A percentile compares a stretch with the other conserved stretches of the same genome.
Evolutionary conservation across 2,329 filamentous ascomycete genomes (phyloP).

Genomic region (Paecilomyces dactylethromorphus): DNA sequence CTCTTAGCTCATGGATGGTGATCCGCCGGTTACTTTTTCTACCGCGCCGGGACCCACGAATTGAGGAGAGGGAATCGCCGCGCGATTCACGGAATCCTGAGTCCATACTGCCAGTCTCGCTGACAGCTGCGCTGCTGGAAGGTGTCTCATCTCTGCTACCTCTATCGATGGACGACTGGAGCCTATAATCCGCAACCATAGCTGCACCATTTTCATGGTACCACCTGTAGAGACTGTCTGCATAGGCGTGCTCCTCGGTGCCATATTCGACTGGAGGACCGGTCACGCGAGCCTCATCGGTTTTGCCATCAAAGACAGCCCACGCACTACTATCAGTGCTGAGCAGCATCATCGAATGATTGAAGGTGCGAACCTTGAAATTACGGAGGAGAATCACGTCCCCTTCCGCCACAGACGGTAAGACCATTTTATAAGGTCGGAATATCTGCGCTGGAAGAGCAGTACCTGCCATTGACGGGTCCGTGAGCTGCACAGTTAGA

Average conservation of each 20-base stretch:
- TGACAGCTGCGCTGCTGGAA: constrained; percentile 18
- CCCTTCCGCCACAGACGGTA: constrained; percentile 33
- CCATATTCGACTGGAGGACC: constrained; percentile 36
- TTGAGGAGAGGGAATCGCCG: constrained; percentile 14
- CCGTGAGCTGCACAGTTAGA: constrained; percentile 36
- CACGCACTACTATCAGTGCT: constrained; percentile 39
- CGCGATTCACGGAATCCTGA: constrained; percentile 11
- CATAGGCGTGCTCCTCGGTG: constrained; percentile 29
- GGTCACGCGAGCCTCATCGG: constrained; percentile 22
- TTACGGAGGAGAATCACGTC: constrained; percentile 40
- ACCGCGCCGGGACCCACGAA: constrained; percentile 19
- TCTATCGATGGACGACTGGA: constrained; percentile 26
- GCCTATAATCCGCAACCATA: constrained; percentile 28
- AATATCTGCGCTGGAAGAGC: constrained; percentile 36
- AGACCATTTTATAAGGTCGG: constrained; percentile 29
- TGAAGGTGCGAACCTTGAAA: constrained; percentile 37
- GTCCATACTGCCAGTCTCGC: constrained; percentile 27
- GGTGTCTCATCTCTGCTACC: constrained; percentile 18
- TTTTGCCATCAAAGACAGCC: constrained; percentile 35
- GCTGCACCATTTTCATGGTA: constrained; percentile 29
- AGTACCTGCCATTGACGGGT: constrained; percentile 36
- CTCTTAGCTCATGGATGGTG: constrained; percentile 36
- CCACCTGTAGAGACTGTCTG: constrained; percentile 32
- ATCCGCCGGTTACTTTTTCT: constrained; percentile 26
- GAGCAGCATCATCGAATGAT: constrained; percentile 34